A percentile compares a stretch with the other conserved stretches of the same genome.
phyloP scores from a whole-genome alignment of 192 early-diverging fungal genomes.

The Coemansia furcata region DNA sequence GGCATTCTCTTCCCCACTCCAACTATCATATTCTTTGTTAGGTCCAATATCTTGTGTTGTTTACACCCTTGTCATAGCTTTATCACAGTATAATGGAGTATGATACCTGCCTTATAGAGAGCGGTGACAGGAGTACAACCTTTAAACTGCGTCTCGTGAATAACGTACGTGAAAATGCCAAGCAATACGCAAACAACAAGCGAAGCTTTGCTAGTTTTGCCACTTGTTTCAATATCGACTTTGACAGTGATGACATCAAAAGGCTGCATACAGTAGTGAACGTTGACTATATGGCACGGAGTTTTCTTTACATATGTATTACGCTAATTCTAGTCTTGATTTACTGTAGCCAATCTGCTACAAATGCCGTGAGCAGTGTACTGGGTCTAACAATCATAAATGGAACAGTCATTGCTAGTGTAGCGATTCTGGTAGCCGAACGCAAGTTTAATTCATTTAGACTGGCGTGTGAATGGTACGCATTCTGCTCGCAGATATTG shows the following conservation, averaged over 20 bases:
- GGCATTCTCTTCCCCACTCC: background rate
- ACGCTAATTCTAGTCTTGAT: background rate
- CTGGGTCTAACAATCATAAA: background rate
- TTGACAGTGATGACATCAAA: background rate
- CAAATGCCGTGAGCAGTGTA: background rate
- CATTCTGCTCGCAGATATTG: background rate
- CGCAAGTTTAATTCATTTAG: background rate
- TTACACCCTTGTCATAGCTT: background rate
- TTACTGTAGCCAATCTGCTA: background rate
- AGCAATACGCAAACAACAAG: background rate
- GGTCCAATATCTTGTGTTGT: background rate
- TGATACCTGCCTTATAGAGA: background rate
- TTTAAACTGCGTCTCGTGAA: background rate
- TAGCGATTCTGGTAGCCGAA: background rate
- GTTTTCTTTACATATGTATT: background rate
- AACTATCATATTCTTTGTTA: background rate
- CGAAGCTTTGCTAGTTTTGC: background rate
- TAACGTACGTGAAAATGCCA: background rate
- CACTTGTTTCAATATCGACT: background rate
- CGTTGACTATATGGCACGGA: background rate
- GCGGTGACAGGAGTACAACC: background rate
- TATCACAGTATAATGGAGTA: background rate
- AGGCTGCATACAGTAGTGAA: background rate
- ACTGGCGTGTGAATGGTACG: background rate
- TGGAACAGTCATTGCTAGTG: background rate